Percentiles rank a stretch among this genome's conserved stretches.
phyloP scores from a whole-genome alignment of 805 yeast species.

The Wickerhamiella domercqiae region DNA sequence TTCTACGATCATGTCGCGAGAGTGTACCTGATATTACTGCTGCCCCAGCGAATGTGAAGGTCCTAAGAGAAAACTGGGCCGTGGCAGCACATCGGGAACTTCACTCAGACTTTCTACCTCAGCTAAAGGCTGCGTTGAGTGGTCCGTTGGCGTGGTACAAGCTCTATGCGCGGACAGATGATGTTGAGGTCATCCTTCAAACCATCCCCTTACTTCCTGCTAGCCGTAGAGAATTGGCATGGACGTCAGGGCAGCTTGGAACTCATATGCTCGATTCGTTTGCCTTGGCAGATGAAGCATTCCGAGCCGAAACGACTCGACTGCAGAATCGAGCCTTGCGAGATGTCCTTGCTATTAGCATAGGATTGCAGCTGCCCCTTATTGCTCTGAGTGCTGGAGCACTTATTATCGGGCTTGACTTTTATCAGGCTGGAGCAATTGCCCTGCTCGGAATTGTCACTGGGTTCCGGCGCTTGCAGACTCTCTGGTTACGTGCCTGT shows the following conservation, averaged over 20 bases:
- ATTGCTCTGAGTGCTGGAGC: conserved; percentile 22
- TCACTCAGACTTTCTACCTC: conserved; percentile 20
- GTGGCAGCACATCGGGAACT: conserved; percentile 26
- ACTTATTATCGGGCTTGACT: conserved; percentile 19
- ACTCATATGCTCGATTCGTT: background rate
- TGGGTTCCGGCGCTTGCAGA: conserved; percentile 25
- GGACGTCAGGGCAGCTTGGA: conserved; percentile 21
- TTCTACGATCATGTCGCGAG: conserved; percentile 20
- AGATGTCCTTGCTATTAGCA: conserved; percentile 18
- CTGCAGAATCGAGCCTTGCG: conserved; percentile 22
- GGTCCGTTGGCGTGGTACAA: conserved; percentile 25
- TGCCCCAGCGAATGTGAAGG: conserved; percentile 6
- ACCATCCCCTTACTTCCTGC: conserved; percentile 19
- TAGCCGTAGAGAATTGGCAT: conserved; percentile 19
- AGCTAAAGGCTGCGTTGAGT: conserved; percentile 14
- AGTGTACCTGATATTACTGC: conserved; percentile 11
- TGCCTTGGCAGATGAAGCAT: background rate
- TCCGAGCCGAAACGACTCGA: conserved; percentile 3
- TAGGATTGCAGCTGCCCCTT: conserved; percentile 25
- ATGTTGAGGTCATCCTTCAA: conserved; percentile 20
- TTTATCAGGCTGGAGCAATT: conserved; percentile 24
- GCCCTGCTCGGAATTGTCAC: conserved; percentile 24
- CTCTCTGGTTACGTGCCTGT: conserved; percentile 20
- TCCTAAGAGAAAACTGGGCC: conserved; percentile 22
- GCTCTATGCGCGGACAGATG: conserved; percentile 25